Evolutionary conservation across 768 basidiomycete species (phyloP).

Genomic region (Pleurotus pulmonarius): DNA sequence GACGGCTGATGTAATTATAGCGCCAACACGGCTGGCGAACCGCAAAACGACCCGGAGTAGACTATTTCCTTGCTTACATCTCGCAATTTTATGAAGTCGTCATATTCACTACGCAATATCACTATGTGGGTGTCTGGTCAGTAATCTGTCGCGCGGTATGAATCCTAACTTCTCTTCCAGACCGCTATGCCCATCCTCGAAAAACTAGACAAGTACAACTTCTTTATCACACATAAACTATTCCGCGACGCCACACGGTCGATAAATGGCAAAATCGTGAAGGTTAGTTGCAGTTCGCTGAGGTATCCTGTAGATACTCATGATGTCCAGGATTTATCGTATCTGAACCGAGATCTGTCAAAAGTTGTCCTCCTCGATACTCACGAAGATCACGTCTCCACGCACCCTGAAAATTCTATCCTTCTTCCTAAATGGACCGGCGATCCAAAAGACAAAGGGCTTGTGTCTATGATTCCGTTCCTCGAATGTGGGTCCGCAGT

Average conservation of each 20-base stretch:
- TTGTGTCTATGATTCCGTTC: constrained; percentile 95
- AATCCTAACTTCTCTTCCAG: constrained; percentile 30
- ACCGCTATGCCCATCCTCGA: constrained; percentile 86
- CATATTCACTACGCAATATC: constrained; percentile 86
- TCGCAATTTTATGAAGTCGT: constrained; percentile 99
- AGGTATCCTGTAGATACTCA: neutral
- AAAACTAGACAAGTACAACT: constrained; percentile 91
- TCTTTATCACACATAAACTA: constrained; percentile 85
- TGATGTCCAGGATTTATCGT: constrained; percentile 72
- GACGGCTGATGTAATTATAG: constrained; percentile 32
- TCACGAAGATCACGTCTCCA: constrained; percentile 65
- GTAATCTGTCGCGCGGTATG: no score
- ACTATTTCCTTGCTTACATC: constrained; percentile 97
- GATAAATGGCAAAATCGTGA: constrained; percentile 79
- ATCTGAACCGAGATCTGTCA: constrained; percentile 89
- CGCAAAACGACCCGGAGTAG: constrained; percentile 95
- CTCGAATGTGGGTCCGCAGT: constrained; percentile 69
- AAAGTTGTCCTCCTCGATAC: constrained; percentile 90
- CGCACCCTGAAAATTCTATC: constrained; percentile 88
- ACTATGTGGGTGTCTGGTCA: constrained; percentile 58
- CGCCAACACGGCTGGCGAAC: constrained; percentile 95
- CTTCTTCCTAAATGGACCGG: constrained; percentile 86
- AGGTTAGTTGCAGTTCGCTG: constrained; percentile 40
- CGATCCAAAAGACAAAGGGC: constrained; percentile 60
- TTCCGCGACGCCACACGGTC: constrained; percentile 90